Evolutionary conservation across 768 basidiomycete species (phyloP).

Genomic region (Candolleomyces eurysporus): DNA sequence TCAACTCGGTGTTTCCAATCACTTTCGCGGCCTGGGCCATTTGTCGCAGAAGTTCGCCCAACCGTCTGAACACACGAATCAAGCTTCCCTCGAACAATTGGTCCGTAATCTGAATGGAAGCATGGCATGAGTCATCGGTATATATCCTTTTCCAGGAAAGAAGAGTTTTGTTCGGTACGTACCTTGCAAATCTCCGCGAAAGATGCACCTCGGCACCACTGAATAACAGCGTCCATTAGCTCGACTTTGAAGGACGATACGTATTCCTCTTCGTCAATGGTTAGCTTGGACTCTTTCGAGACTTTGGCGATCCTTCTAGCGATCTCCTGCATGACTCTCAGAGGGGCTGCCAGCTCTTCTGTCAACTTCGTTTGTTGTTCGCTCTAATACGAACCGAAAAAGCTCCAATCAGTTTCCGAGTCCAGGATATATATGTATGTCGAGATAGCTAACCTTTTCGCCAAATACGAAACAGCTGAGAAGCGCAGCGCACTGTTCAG

Average conservation of each 20-base stretch:
- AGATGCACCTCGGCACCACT: conserved; percentile 98
- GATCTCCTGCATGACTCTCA: conserved; percentile 94
- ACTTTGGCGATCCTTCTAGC: conserved; percentile 96
- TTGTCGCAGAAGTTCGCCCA: conserved; percentile 93
- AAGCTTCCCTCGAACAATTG: conserved; percentile 91
- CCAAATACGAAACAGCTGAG: conserved; percentile 97
- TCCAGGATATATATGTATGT: background rate
- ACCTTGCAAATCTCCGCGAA: conserved; percentile 98
- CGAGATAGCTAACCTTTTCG: conserved; percentile 65
- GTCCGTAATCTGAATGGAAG: conserved; percentile 73
- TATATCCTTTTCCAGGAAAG: no score
- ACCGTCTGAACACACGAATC: conserved; percentile 92
- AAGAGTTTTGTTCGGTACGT: background rate
- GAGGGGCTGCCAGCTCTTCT: conserved; percentile 89
- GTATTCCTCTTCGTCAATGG: conserved; percentile 91
- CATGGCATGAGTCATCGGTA: background rate
- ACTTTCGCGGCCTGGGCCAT: conserved; percentile 96
- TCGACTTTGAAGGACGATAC: conserved; percentile 97
- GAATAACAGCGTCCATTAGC: conserved; percentile 95
- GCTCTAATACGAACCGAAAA: conserved; percentile 49
- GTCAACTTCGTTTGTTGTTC: conserved; percentile 83
- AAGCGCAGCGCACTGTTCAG: conserved; percentile 92
- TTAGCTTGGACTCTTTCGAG: conserved; percentile 88
- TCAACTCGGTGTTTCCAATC: conserved; percentile 91
- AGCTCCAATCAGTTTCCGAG: background rate